Base-by-base conservation (phyloP, 176 grass and related monocot genomes). In the Thinopyrum elongatum region DNA sequence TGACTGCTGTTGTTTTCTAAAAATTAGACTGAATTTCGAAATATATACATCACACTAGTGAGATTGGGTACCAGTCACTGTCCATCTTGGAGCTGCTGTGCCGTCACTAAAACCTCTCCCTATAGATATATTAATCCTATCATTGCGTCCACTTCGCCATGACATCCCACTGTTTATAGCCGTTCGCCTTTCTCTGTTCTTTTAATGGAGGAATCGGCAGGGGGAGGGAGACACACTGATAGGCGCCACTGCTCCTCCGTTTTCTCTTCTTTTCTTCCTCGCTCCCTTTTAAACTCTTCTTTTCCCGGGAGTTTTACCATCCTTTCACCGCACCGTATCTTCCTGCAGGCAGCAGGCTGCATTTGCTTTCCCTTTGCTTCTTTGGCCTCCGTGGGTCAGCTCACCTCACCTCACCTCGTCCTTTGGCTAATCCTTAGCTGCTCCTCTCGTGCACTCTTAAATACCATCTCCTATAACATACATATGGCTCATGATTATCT, bases 291-390 rank as follows among this genome's bases (percentile, higher is more conserved):
- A 46, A 73, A n/a, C 55, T 58, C 82, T 74, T 19, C 53, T 79
- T 21, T 66, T 39, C 5, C 46, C 4, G 60, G 3, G 41, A 28
- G 71, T 46, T 73, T 73, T 46, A 73, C 61, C 26, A n/a, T 28
- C 51, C 38, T 51, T 62, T 70, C 34, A 47, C 78, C 21, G 63
- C 55, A 65, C 42, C 66, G 65, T 84, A 84, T 88, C 85, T 91
- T 91, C 85, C 80, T 69, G 89, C 81, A 51, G 85, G n/a, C n/a
- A n/a, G n/a, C n/a, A n/a, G 68, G 46, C 13, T 49, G 14, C 85
- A 22, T 76, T 66, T 36, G 67, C 75, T 87, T 69, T 69, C 61
- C 68, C 29, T 39, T 79, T 41, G 33, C 65, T 81, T 89, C 81
- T 68, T 80, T 90, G n/a, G 51, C 29, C 70, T 36, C 10, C 64